Evolutionary conservation across 768 basidiomycete genomes (phyloP), one percentile per base, ranked within the genome.

Genomic region (Cyclocybe cylindracea): DNA sequence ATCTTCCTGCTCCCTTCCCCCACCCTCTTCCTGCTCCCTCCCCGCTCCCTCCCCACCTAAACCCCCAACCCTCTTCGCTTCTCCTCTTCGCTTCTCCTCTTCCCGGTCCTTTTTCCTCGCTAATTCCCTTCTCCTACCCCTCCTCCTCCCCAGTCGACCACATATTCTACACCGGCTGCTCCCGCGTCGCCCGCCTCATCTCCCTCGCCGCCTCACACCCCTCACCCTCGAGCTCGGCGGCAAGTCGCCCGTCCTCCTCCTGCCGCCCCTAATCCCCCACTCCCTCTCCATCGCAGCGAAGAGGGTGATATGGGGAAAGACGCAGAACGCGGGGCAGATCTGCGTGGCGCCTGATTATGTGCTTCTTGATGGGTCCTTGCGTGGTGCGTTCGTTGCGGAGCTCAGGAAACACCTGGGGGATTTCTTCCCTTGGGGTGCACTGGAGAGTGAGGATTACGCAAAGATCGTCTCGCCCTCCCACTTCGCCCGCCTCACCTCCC

Each of bases 261-360:
- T n/a, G n/a, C n/a, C n/a, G n/a, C n/a, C n/a, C n/a, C 19, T n/a
- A 10, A 33, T 40, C 10, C 53, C 55, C 4, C 51, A 44, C 38
- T 70, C 82, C 59, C 56, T 84, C 56, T 66, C 74, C 5, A 53
- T 85, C 32, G 78, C 82, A 0, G 89, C 87, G 3, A 81, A 78
- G 60, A 78, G 88, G 6, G 76, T 87, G 32, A 66, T 88, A 24
- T 86, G 80, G 78, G 87, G 83, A 0, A 90, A 89, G 66, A 70
- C 70, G 7, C 73, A 68, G 51, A 89, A 89, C 55, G 73, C 80
- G 2, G 89, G 89, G 7, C 87, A 88, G 75, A 79, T 83, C 1
- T 91, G 90, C 55, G 72, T 85, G n/a, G 70, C 83, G 4, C 78
- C 78, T 3, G 78, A 80, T 58, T 78, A 74, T 44, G 67, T 79